Evolutionary conservation across 2,329 filamentous ascomycete genomes (phyloP).

Genomic region (Coniochaeta prunicola): DNA sequence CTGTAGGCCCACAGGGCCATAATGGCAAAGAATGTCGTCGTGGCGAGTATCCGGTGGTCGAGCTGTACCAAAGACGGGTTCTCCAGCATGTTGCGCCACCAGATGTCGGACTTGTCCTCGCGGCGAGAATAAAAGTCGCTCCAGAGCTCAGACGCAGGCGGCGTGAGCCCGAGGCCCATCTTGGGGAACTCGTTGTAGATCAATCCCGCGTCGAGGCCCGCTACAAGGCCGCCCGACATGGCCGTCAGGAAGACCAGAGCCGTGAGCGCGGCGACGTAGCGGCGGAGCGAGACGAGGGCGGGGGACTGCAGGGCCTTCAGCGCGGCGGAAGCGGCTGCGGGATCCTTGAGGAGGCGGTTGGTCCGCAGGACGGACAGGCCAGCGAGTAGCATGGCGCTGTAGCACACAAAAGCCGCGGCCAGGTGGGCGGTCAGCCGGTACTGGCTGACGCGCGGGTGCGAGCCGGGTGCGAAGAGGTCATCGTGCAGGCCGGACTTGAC

Average conservation of each 20-base stretch:
- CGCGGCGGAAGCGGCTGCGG: slow-evolving; percentile 52
- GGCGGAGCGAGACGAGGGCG: slow-evolving; percentile 64
- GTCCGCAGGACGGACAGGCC: slow-evolving; percentile 79
- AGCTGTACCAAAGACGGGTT: slow-evolving; percentile 95
- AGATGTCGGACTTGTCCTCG: slow-evolving; percentile 72
- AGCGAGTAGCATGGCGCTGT: slow-evolving; percentile 88
- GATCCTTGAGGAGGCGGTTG: slow-evolving; percentile 61
- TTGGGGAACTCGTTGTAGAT: slow-evolving; percentile 99
- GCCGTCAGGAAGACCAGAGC: slow-evolving; percentile 79
- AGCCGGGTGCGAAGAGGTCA: slow-evolving; percentile 86
- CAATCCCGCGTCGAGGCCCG: slow-evolving; percentile 88
- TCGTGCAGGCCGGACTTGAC: slow-evolving; percentile 94
- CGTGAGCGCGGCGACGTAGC: slow-evolving; percentile 62
- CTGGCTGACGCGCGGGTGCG: slow-evolving; percentile 87
- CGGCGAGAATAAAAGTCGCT: slow-evolving; percentile 78
- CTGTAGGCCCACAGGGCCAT: slow-evolving; percentile 76
- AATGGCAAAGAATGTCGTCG: slow-evolving; percentile 77
- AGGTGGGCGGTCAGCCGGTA: slow-evolving; percentile 89
- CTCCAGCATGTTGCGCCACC: slow-evolving; percentile 97
- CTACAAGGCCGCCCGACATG: slow-evolving; percentile 89
- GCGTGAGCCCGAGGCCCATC: slow-evolving; percentile 81
- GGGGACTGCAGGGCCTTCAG: slow-evolving; percentile 59
- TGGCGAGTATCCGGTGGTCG: slow-evolving; percentile 88
- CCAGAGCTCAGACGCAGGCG: slow-evolving; percentile 76
- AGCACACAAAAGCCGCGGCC: slow-evolving; percentile 84